Conservation (phyloP, 148 eudicot genomes). For the Agrostemma githago region DNA sequence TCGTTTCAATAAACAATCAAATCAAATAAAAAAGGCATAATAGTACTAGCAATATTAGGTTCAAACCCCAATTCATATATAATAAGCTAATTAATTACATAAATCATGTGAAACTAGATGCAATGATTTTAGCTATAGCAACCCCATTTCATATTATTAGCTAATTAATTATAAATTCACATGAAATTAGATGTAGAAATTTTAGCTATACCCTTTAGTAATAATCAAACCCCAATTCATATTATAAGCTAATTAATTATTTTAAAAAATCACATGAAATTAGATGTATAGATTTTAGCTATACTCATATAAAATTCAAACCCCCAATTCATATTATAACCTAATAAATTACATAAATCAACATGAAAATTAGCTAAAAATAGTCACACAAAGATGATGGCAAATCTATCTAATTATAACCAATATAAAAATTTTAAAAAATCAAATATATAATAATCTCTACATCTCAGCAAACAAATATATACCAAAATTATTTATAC, state of each 20-base stretch:
- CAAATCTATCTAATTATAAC: conserved; percentile 11
- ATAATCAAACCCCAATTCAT: too few relatives aligned
- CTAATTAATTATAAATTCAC: neutral
- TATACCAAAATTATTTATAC: neutral
- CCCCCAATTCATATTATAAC: too few relatives aligned
- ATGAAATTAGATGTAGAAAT: neutral
- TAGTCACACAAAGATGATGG: conserved; percentile 28
- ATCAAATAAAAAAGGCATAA: too few relatives aligned
- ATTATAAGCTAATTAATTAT: neutral
- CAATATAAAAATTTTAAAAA: neutral
- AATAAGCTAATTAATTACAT: neutral
- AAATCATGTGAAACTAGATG: neutral
- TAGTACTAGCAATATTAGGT: too few relatives aligned
- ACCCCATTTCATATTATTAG: too few relatives aligned
- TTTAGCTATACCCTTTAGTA: neutral
- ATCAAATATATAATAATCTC: conserved; percentile 2
- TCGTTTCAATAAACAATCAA: too few relatives aligned
- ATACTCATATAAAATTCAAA: too few relatives aligned
- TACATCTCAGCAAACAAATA: neutral
- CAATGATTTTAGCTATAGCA: too few relatives aligned
- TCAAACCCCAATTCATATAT: too few relatives aligned
- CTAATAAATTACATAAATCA: neutral
- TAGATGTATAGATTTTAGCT: too few relatives aligned
- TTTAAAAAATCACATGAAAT: too few relatives aligned
- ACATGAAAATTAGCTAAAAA: conserved; percentile 3